Evolutionary conservation across 768 basidiomycete genomes (phyloP).

Genomic region (Pulveroboletus sp.): DNA sequence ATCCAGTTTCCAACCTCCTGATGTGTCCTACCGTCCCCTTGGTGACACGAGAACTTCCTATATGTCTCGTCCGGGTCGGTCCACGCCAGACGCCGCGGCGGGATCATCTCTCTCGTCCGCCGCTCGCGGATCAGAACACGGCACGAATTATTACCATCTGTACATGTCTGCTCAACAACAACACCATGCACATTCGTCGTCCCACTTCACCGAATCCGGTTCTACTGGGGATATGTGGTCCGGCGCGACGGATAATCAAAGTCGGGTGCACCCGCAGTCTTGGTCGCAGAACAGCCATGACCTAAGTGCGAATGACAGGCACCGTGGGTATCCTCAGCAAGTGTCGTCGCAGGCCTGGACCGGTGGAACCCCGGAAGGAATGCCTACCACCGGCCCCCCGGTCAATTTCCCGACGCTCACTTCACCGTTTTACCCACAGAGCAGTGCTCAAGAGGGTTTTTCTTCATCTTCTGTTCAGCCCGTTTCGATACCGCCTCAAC

Average conservation of each 20-base stretch:
- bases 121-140: constrained; percentile 25
- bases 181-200: constrained; percentile 17
- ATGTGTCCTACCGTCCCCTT: constrained; percentile 23
- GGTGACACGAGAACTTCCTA: constrained; percentile 27
- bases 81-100: constrained; percentile 25
- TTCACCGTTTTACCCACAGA: constrained; percentile 53
- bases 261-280: constrained; percentile 17
- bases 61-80: constrained; percentile 23
- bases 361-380: constrained; percentile 19
- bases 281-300: constrained; percentile 29
- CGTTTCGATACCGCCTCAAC: constrained; percentile 26
- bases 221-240: constrained; percentile 21
- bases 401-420: constrained; percentile 50
- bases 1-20: constrained; percentile 25
- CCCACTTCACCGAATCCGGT: constrained; percentile 24
- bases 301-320: constrained; percentile 22
- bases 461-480: constrained; percentile 33
- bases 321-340: constrained; percentile 28
- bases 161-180: constrained; percentile 25
- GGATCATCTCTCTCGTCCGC: constrained; percentile 19
- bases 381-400: constrained; percentile 21
- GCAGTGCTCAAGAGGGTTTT: constrained; percentile 31
- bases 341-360: constrained; percentile 27
- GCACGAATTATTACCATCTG: constrained; percentile 22
- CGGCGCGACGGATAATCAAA: constrained; percentile 20